Percentiles rank a stretch among this genome's conserved stretches.
phyloP scores from a whole-genome alignment of 2,329 filamentous ascomycete species.

The Cordyceps pruinosa region DNA sequence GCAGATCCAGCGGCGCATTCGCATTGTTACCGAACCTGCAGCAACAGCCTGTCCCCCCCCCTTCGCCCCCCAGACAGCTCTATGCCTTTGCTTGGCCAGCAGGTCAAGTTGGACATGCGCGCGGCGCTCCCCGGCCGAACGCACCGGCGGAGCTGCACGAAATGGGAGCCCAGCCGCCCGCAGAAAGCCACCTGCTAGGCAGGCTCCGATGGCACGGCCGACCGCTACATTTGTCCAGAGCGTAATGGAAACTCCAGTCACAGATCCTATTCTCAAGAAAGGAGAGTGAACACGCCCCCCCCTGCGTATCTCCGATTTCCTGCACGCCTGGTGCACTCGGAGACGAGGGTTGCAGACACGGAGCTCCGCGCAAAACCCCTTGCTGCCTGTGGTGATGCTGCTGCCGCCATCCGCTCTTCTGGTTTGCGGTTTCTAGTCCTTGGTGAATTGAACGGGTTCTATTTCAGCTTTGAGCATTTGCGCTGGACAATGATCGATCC shows the following conservation, averaged over 20 bases:
- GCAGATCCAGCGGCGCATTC: background rate
- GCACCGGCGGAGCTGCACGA: constrained; percentile 7
- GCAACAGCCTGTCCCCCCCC: too few species aligned
- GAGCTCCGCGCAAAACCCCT: constrained; percentile 1
- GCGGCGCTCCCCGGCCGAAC: constrained; percentile 11
- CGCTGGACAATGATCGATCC: background rate
- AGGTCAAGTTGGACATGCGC: too few species aligned
- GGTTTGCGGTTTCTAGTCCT: too few species aligned
- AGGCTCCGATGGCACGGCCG: constrained; percentile 1
- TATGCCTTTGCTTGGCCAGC: too few species aligned
- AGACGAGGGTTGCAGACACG: background rate
- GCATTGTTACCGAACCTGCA: too few species aligned
- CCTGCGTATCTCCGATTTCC: background rate
- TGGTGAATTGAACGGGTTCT: background rate
- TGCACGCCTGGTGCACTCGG: background rate
- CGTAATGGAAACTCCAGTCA: constrained; percentile 8
- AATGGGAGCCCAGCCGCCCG: background rate
- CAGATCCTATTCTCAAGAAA: background rate
- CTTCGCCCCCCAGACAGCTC: too few species aligned
- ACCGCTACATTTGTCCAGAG: background rate
- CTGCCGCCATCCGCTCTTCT: too few species aligned
- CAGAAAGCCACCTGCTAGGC: background rate
- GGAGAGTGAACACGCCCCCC: too few species aligned
- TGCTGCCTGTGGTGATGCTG: background rate
- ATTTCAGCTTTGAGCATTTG: background rate